Conservation (phyloP, 257 asterid species). For the Lantana camara region DNA sequence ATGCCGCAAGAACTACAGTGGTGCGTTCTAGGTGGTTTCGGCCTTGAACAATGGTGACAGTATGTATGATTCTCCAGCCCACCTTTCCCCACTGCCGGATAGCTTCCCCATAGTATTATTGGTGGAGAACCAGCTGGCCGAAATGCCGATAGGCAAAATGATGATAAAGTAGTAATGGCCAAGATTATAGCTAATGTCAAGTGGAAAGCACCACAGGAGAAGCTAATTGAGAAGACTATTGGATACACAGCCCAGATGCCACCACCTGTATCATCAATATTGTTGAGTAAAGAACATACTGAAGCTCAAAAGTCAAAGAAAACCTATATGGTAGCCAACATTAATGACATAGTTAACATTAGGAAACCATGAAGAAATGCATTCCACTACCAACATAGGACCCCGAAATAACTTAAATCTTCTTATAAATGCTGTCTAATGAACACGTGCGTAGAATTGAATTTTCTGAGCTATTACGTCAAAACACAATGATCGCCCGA, state of each 20-base stretch:
- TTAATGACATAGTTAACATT: neutral
- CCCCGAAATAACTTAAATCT: neutral
- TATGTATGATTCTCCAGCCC: conserved; percentile 83
- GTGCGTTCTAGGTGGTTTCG: conserved; percentile 85
- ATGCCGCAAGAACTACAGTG: conserved; percentile 94
- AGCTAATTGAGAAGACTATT: conserved; percentile 57
- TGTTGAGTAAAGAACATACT: conserved; percentile 9
- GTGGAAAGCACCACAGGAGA: conserved; percentile 53
- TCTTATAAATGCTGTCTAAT: neutral
- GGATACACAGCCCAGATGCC: conserved; percentile 90
- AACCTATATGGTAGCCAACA: conserved; percentile 7
- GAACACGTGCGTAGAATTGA: neutral
- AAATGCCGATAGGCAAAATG: conserved; percentile 74
- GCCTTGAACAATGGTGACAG: conserved; percentile 82
- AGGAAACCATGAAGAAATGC: conserved; percentile 2
- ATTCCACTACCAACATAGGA: neutral
- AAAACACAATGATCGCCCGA: neutral
- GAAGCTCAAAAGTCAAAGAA: conserved; percentile 10
- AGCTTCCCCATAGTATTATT: conserved; percentile 88
- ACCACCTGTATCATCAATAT: conserved; percentile 61
- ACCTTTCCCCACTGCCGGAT: conserved; percentile 89
- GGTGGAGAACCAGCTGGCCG: conserved; percentile 82
- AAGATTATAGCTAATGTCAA: conserved; percentile 41
- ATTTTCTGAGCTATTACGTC: conserved; percentile 3
- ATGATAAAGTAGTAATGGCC: conserved; percentile 61